phyloP scores from a whole-genome alignment of 805 yeast species.

The Scheffersomyces lignosus region DNA sequence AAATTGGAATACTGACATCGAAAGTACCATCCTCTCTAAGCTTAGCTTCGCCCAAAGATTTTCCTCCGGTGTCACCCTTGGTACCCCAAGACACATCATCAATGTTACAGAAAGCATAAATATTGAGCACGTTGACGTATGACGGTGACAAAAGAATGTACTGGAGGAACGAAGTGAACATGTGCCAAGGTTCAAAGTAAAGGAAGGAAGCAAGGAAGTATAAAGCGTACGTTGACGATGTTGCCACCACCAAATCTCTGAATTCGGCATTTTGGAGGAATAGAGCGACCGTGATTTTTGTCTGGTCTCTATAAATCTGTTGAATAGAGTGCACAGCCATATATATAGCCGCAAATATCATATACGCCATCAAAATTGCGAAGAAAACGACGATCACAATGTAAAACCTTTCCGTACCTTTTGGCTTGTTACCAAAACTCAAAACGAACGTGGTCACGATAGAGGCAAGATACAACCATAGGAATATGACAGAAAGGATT shows the following conservation, averaged over 20 bases:
- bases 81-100: conserved; percentile 77
- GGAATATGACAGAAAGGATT: conserved; percentile 49
- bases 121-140: conserved; percentile 58
- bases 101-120: conserved; percentile 69
- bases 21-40: conserved; percentile 55
- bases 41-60: conserved; percentile 55
- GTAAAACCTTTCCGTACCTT: conserved; percentile 58
- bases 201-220: conserved; percentile 59
- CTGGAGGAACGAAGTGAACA: conserved; percentile 54
- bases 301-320: conserved; percentile 29
- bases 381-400: conserved; percentile 53
- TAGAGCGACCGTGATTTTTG: conserved; percentile 43
- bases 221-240: conserved; percentile 60
- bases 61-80: conserved; percentile 64
- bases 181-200: conserved; percentile 68
- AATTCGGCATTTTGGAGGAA: conserved; percentile 48
- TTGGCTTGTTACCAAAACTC: conserved; percentile 65
- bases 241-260: conserved; percentile 55
- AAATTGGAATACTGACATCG: conserved; percentile 53
- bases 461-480: conserved; percentile 58
- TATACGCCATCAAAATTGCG: conserved; percentile 60
- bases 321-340: conserved; percentile 55
- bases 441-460: conserved; percentile 59
- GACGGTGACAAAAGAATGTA: conserved; percentile 52
- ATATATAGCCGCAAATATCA: conserved; percentile 57